These are phyloP conservation scores for Grosmannia serpens DNA, from an alignment of 2,329 filamentous ascomycete genomes.

Conservation along the genomic window DNA sequence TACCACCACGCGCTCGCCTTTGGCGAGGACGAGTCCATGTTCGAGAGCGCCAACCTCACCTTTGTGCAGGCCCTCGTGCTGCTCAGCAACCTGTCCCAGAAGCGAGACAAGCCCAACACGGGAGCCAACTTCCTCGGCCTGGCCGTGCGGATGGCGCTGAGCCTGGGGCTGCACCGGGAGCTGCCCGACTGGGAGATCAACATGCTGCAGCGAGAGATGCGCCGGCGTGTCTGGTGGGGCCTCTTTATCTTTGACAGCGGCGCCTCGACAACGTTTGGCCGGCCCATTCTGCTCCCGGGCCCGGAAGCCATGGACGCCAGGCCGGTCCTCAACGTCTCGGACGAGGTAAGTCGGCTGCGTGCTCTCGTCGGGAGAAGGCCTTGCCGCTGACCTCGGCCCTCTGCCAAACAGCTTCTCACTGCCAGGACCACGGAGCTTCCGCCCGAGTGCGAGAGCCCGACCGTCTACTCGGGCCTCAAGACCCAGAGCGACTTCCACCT, in stretches of 20 bases:
- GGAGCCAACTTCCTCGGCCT: constrained; percentile 5
- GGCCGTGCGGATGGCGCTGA: constrained; percentile 5
- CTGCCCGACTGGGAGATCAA: constrained; percentile 4
- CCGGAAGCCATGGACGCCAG: constrained; percentile 2
- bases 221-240: constrained; percentile 5
- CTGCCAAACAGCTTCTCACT: background rate
- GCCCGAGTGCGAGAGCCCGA: background rate
- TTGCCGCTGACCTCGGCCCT: background rate
- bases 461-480: constrained; percentile 1
- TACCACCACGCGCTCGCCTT: constrained; percentile 1
- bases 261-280: constrained; percentile 3
- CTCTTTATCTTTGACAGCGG: constrained; percentile 7
- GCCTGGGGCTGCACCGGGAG: constrained; percentile 4
- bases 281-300: constrained; percentile 3
- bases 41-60: constrained; percentile 6
- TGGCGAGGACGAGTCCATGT: constrained; percentile 3
- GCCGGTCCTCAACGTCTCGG: background rate
- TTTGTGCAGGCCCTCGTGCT: constrained; percentile 5
- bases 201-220: constrained; percentile 2
- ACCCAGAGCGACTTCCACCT: constrained; percentile 3
- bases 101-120: constrained; percentile 6
- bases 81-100: constrained; percentile 6
- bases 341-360: background rate
- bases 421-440: background rate
- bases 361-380: background rate